Conservation (phyloP, 176 grass and related monocot genomes). For the Neostapfia colusana region DNA sequence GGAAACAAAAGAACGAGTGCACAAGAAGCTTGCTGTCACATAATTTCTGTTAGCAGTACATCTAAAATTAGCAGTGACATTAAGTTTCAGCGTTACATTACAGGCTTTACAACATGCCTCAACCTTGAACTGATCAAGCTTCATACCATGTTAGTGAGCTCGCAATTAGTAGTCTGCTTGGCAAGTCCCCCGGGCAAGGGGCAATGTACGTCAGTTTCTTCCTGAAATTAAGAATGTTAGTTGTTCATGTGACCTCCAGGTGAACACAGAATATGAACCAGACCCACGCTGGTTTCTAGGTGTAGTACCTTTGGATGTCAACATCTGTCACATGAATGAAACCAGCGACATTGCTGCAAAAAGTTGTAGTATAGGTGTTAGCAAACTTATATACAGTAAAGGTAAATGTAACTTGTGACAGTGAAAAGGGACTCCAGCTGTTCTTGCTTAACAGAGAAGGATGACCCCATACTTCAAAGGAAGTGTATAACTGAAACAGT, state of each 20-base stretch:
- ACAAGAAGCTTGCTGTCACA: not conserved
- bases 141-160: slow-evolving; percentile 88
- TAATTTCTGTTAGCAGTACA: not conserved
- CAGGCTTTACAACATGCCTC: slow-evolving; percentile 28
- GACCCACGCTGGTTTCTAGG: not conserved
- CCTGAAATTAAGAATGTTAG: slow-evolving; percentile 47
- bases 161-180: slow-evolving; percentile 78
- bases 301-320: slow-evolving; percentile 83
- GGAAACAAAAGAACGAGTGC: not conserved
- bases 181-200: slow-evolving; percentile 76
- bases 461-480: not conserved
- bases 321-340: slow-evolving; percentile 94
- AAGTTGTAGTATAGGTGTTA: slow-evolving; percentile 25
- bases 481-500: not conserved
- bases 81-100: not conserved
- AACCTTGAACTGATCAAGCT: slow-evolving; percentile 40
- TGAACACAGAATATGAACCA: not conserved
- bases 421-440: not conserved
- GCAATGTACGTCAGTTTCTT: slow-evolving; percentile 89
- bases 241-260: not conserved
- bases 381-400: not conserved
- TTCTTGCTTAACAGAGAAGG: not conserved
- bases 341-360: slow-evolving; percentile 84
- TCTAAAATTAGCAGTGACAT: not conserved
- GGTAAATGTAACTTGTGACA: not conserved